Base-by-base conservation (phyloP, 345 rosid genomes). In the Rhodomyrtus tomentosa region DNA sequence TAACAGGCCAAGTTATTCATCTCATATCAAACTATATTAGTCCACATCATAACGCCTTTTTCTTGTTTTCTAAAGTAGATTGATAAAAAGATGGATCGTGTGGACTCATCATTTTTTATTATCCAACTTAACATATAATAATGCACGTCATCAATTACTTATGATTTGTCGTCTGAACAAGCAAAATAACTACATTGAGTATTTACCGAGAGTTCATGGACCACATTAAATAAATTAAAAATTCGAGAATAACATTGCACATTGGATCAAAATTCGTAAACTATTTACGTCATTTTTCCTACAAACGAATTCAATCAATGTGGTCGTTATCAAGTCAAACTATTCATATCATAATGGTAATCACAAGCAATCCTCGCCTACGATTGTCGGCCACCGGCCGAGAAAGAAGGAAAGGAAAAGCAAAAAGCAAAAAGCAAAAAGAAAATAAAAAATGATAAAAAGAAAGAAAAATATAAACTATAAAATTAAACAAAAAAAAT, bases 211-310 rank as follows among this genome's bases (percentile, higher is more conserved):
- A 55, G 6, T 55, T 55, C 40, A 38, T 3, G 40, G 40, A 5
- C 40, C 40, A 38, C 5, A 38, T 38, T 38, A 38, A 38, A 38
- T 24, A 10, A 55, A 24, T 55, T 55, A 55, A 55, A 55, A 55
- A 1, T 10, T 0, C 2, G 2, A 0, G 0, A 22, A 55, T 22
- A 0, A 55, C 12, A 55, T 55, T 55, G 24, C 0, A 0, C 0
- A 9, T 55, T 22, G 13, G 0, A 22, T 0, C 10, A 55, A 55
- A 55, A 8, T 55, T 10, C 10, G 3, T 54, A 3, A 54, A 54
- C 9, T 25, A 22, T 10, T 54, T 22, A 24, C 24, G 25, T 55
- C n/a, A 24, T 55, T 55, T 55, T 55, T 12, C 58, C 14, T 4
- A 0, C 16, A 56, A 56, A 38, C n/a, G 5, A 24, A 55, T 55